A percentile compares a stretch with the other conserved stretches of the same genome.
Evolutionary conservation across 2,329 filamentous ascomycete genomes (phyloP).

Genomic region (Myriosclerotinia curreyana): DNA sequence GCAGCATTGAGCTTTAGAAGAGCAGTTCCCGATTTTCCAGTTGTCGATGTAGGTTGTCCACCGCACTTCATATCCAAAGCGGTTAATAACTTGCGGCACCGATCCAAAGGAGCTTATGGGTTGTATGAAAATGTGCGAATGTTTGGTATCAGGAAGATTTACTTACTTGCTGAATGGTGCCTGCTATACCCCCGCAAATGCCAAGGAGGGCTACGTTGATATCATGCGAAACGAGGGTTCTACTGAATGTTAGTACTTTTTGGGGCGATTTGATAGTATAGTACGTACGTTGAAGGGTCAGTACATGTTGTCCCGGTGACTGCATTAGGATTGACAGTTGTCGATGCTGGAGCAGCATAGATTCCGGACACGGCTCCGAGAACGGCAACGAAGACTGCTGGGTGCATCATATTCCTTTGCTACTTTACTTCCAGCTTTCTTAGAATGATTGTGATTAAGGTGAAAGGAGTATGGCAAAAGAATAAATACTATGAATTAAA

Average conservation of each 20-base stretch:
- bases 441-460: background rate
- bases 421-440: background rate
- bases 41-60: constrained; percentile 45
- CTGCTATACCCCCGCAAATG: constrained; percentile 51
- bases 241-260: constrained; percentile 19
- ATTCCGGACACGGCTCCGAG: constrained; percentile 9
- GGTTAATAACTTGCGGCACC: background rate
- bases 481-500: background rate
- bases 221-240: constrained; percentile 43
- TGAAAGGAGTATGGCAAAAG: background rate
- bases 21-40: constrained; percentile 48
- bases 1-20: constrained; percentile 48
- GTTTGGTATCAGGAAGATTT: background rate
- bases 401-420: background rate
- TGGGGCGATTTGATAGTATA: background rate
- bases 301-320: constrained; percentile 40
- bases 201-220: constrained; percentile 46
- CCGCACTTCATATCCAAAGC: constrained; percentile 42
- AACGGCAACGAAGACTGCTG: background rate
- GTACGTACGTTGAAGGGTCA: constrained; percentile 35
- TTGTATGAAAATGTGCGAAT: background rate
- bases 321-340: constrained; percentile 35
- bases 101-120: background rate
- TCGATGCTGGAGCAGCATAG: constrained; percentile 17
- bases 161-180: constrained; percentile 39